These are phyloP conservation scores for Leucogyrophana mollusca DNA, from an alignment of 768 basidiomycete species.

Conservation along the genomic window DNA sequence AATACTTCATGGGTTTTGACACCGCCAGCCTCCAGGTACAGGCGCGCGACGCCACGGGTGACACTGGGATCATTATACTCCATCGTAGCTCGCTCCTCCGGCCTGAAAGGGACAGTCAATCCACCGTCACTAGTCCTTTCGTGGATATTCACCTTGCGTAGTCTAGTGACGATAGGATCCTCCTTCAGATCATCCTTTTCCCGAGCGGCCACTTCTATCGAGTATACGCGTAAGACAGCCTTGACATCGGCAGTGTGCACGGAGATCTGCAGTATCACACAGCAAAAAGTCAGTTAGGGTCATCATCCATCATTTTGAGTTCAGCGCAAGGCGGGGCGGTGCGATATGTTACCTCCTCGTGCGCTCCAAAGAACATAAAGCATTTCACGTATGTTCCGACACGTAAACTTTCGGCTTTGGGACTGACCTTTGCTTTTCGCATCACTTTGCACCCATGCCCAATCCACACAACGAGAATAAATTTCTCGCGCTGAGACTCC, in stretches of 20 bases:
- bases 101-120: slow-evolving; percentile 46
- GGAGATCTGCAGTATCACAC: slow-evolving; percentile 64
- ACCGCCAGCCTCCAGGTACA: too few relatives aligned
- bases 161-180: slow-evolving; percentile 76
- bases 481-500: slow-evolving; percentile 86
- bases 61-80: slow-evolving; percentile 46
- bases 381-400: background rate
- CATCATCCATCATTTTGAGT: slow-evolving; percentile 18
- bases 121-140: slow-evolving; percentile 1
- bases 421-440: slow-evolving; percentile 83
- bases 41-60: background rate
- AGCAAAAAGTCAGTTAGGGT: slow-evolving; percentile 19
- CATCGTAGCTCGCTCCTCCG: slow-evolving; percentile 88
- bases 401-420: slow-evolving; percentile 15
- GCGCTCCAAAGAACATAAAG: background rate
- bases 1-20: too few relatives aligned
- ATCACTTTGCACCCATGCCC: slow-evolving; percentile 82
- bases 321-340: background rate
- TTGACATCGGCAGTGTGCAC: slow-evolving; percentile 92
- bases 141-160: slow-evolving; percentile 68
- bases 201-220: slow-evolving; percentile 85
- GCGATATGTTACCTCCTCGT: background rate
- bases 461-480: slow-evolving; percentile 83
- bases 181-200: slow-evolving; percentile 85
- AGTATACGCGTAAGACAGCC: slow-evolving; percentile 68